phyloP scores from a whole-genome alignment of 2,329 filamentous ascomycete species.

The Ascochyta lentis region DNA sequence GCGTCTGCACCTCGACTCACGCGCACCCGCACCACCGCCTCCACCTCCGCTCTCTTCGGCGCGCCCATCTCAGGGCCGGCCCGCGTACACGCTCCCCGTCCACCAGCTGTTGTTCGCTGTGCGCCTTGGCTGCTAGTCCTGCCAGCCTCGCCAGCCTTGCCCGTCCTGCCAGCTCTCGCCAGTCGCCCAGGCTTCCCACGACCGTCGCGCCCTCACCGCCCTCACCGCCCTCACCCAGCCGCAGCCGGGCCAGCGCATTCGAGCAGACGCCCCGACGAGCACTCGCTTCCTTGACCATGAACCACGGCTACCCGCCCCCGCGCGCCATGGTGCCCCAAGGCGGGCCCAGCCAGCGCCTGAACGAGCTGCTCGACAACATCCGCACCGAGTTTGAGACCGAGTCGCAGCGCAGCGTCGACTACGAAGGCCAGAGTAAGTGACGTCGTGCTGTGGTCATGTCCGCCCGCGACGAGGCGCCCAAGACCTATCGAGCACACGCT shows the following conservation, averaged over 20 bases:
- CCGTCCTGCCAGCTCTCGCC: background rate
- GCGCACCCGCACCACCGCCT: background rate
- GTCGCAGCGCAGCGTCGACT: constrained; percentile 79
- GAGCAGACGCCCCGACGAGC: constrained; percentile 9
- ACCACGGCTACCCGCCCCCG: constrained; percentile 73
- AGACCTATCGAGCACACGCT: background rate
- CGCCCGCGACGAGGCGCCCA: too few species aligned
- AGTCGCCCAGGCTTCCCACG: constrained; percentile 24
- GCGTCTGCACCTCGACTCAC: background rate
- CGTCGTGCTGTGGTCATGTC: too few species aligned
- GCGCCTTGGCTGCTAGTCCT: constrained; percentile 19
- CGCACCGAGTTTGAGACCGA: constrained; percentile 90
- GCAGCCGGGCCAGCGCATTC: constrained; percentile 10
- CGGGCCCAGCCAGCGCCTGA: constrained; percentile 76
- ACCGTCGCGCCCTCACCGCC: constrained; percentile 21
- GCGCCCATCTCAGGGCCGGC: constrained; percentile 31
- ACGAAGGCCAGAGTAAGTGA: constrained; percentile 89
- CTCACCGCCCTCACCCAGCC: background rate
- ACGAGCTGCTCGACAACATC: constrained; percentile 90
- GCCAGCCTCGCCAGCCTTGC: constrained; percentile 9
- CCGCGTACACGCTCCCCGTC: constrained; percentile 8
- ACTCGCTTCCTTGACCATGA: constrained; percentile 60
- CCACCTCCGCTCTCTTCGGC: constrained; percentile 5
- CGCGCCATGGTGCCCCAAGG: constrained; percentile 70
- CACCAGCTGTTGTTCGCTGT: constrained; percentile 11